phyloP scores from a whole-genome alignment of 805 yeast species.

The Lipomyces oligophaga region DNA sequence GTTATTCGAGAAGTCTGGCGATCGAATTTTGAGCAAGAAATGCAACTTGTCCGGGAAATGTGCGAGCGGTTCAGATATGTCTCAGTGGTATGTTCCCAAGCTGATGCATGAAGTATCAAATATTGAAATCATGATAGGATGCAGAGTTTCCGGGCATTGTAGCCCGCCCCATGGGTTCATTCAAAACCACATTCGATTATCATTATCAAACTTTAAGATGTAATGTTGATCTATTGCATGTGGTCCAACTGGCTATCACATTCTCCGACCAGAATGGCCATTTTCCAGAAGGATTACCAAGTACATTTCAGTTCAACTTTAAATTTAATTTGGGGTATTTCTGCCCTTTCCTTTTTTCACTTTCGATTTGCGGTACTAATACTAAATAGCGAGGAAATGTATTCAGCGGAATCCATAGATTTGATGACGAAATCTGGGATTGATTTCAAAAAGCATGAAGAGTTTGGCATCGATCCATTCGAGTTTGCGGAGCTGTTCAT shows the following conservation, averaged over 20 bases:
- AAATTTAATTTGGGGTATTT: slow-evolving; percentile 58
- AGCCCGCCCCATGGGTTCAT: slow-evolving; percentile 92
- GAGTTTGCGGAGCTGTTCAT: slow-evolving; percentile 80
- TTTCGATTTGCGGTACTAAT: slow-evolving; percentile 26
- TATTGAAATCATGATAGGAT: slow-evolving; percentile 43
- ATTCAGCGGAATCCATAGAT: slow-evolving; percentile 77
- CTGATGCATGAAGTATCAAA: slow-evolving; percentile 42
- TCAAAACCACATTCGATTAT: slow-evolving; percentile 83
- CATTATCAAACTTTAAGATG: slow-evolving; percentile 93
- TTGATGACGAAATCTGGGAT: slow-evolving; percentile 77
- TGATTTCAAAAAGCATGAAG: slow-evolving; percentile 69
- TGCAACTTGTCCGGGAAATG: slow-evolving; percentile 40
- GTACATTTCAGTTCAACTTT: slow-evolving; percentile 97
- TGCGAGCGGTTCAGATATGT: slow-evolving; percentile 40
- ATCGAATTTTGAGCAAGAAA: slow-evolving; percentile 42
- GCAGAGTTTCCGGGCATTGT: slow-evolving; percentile 96
- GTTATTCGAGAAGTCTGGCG: slow-evolving; percentile 41
- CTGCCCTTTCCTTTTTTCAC: too few species aligned
- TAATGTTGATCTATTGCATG: slow-evolving; percentile 79
- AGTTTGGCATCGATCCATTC: slow-evolving; percentile 71
- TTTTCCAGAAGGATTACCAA: slow-evolving; percentile 60
- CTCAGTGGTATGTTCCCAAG: slow-evolving; percentile 29
- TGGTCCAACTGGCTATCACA: slow-evolving; percentile 82
- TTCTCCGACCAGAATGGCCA: slow-evolving; percentile 65
- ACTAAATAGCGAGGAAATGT: slow-evolving; percentile 56